phyloP scores from a whole-genome alignment of 1,139 yeast genomes.

The Arxiozyma telluris region DNA sequence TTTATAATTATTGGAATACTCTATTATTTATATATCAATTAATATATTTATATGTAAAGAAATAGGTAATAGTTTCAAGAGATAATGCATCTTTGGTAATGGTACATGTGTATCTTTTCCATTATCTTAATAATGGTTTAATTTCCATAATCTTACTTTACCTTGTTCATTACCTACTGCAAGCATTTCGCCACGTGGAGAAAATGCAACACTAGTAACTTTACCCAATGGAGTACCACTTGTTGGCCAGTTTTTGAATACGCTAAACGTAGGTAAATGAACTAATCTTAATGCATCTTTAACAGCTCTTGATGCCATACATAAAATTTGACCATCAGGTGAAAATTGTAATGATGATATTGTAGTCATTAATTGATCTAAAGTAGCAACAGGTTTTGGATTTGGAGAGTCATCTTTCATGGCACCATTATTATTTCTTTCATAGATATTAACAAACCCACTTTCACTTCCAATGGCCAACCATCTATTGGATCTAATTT shows the following conservation, averaged over 20 bases:
- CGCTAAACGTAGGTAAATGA: conserved; percentile 81
- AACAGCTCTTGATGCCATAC: conserved; percentile 77
- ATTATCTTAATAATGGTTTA: conserved; percentile 55
- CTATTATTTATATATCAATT: no score
- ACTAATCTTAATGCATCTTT: conserved; percentile 81
- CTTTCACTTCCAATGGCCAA: conserved; percentile 80
- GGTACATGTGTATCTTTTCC: background rate
- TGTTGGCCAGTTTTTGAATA: conserved; percentile 94
- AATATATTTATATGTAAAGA: no score
- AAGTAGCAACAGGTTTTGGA: conserved; percentile 45
- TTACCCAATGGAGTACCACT: conserved; percentile 92
- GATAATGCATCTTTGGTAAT: background rate
- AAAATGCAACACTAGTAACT: conserved; percentile 74
- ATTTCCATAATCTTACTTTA: conserved; percentile 78
- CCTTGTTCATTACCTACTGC: conserved; percentile 91
- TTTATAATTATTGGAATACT: no score
- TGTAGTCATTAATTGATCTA: conserved; percentile 77
- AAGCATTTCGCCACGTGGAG: conserved; percentile 74
- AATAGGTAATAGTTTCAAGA: no score
- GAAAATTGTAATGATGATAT: conserved; percentile 68
- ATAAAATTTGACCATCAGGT: conserved; percentile 81
- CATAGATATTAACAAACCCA: conserved; percentile 87
- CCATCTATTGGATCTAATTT: conserved; percentile 53
- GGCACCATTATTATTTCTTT: conserved; percentile 29
- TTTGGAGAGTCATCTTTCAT: conserved; percentile 11